phyloP scores from a whole-genome alignment of 1,284 basidiomycete species.

The Pholiota adiposa region DNA sequence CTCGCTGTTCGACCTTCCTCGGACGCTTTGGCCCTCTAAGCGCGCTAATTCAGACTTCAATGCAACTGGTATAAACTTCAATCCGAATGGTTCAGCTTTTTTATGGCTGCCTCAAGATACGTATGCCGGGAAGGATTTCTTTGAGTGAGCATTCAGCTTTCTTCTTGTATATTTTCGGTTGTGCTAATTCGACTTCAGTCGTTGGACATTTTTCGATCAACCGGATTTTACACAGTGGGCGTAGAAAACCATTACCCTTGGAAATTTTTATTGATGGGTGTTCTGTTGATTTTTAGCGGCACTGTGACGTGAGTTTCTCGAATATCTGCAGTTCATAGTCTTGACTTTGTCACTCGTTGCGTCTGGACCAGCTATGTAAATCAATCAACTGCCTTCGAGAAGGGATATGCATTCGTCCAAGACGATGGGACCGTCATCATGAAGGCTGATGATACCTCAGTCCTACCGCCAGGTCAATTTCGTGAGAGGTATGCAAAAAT shows the following conservation, averaged over 20 bases:
- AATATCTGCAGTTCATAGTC: background rate
- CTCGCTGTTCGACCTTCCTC: background rate
- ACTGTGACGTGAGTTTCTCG: constrained; percentile 3
- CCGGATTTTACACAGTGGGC: constrained; percentile 5
- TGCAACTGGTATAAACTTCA: constrained; percentile 20
- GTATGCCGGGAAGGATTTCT: constrained; percentile 22
- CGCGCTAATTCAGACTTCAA: background rate
- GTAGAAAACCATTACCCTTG: background rate
- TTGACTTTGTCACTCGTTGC: background rate
- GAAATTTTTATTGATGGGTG: background rate
- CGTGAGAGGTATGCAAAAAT: constrained; percentile 6
- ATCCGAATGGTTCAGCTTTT: constrained; percentile 23
- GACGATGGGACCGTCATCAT: constrained; percentile 64
- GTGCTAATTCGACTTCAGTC: background rate
- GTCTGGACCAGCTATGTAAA: constrained; percentile 16
- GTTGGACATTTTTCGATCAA: constrained; percentile 8
- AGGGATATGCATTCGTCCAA: constrained; percentile 44
- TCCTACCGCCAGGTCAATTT: constrained; percentile 45
- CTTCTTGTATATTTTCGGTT: background rate
- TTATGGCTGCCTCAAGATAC: constrained; percentile 21
- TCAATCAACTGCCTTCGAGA: constrained; percentile 6
- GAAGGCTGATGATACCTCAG: constrained; percentile 67
- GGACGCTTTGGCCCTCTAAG: background rate
- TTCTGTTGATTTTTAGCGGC: background rate
- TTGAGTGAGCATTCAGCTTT: constrained; percentile 12